Conservation (phyloP, 371 early-diverging fungal species). For the Mycotypha africana region DNA sequence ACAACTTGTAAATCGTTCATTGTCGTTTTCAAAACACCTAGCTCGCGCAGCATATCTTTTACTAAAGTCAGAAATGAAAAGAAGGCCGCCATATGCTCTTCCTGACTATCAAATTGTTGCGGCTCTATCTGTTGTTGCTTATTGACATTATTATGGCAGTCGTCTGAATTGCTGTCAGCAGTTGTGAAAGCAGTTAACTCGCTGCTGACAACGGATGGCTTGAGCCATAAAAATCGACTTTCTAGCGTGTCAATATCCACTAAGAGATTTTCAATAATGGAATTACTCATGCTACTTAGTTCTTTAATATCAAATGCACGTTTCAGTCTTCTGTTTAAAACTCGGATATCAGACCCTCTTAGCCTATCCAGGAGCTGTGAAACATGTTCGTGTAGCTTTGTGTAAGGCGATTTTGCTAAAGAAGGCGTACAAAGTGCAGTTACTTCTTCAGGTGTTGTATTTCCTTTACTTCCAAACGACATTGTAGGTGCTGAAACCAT, state of each 20-base stretch:
- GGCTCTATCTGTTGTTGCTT: not conserved
- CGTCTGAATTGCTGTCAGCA: too few species aligned
- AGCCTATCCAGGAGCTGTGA: constrained; percentile 38
- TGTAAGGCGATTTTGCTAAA: constrained; percentile 3
- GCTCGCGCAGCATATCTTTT: constrained; percentile 57
- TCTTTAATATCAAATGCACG: constrained; percentile 69
- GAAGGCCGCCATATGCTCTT: constrained; percentile 20
- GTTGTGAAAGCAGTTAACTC: too few species aligned
- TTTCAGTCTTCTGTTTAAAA: constrained; percentile 50
- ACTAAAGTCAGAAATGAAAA: constrained; percentile 49
- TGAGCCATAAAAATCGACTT: constrained; percentile 46
- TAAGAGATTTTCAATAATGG: constrained; percentile 60
- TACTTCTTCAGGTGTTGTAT: too few species aligned
- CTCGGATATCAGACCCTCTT: constrained; percentile 48
- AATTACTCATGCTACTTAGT: constrained; percentile 66
- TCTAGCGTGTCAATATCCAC: constrained; percentile 52
- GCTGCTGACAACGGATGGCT: too few species aligned
- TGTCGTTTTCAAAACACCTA: constrained; percentile 47
- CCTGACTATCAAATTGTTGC: not conserved
- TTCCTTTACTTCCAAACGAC: too few species aligned
- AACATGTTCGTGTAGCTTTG: constrained; percentile 12
- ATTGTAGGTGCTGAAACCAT: too few species aligned
- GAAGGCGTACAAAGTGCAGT: not conserved
- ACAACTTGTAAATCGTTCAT: constrained; percentile 64
- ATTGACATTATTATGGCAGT: too few species aligned